Percentiles rank a stretch among this genome's conserved stretches.
Conservation (phyloP, 768 basidiomycete genomes). For the Collybia sordida region DNA sequence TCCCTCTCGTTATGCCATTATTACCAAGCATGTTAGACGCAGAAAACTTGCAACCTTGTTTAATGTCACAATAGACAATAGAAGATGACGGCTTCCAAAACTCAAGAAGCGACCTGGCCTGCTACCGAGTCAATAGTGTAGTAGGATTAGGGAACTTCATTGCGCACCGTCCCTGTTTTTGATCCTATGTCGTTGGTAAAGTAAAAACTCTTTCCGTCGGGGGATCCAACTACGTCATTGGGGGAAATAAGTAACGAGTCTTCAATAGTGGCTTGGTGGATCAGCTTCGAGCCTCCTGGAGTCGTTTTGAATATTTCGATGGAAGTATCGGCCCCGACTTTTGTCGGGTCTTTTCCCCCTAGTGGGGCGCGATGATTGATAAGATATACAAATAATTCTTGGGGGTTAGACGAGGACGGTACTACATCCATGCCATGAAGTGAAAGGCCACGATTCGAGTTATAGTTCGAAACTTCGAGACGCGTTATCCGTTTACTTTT, state of each 20-base stretch:
- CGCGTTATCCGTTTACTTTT: constrained; percentile 41
- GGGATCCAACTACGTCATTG: constrained; percentile 68
- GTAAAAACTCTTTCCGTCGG: constrained; percentile 64
- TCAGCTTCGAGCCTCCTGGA: constrained; percentile 40
- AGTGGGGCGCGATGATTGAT: constrained; percentile 67
- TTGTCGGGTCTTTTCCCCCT: constrained; percentile 28
- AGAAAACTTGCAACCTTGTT: constrained; percentile 61
- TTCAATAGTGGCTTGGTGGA: constrained; percentile 57
- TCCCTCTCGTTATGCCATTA: constrained; percentile 62
- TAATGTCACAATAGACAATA: constrained; percentile 64
- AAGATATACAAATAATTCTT: constrained; percentile 61
- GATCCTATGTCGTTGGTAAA: constrained; percentile 67
- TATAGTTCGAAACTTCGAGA: constrained; percentile 41
- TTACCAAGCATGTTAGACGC: constrained; percentile 45
- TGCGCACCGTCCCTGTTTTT: constrained; percentile 54
- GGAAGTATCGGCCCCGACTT: constrained; percentile 67
- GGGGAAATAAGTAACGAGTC: constrained; percentile 60
- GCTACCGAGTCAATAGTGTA: not conserved
- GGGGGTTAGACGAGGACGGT: constrained; percentile 43
- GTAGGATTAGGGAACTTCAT: not conserved
- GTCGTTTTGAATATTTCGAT: constrained; percentile 68
- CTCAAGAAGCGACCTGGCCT: constrained; percentile 14
- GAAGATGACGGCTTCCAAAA: constrained; percentile 38
- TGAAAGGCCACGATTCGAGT: constrained; percentile 43
- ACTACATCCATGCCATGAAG: constrained; percentile 73